Evolutionary conservation across 2,329 filamentous ascomycete species (phyloP), one percentile per base, ranked within the genome.

Genomic region (Erysiphe pulchra): DNA sequence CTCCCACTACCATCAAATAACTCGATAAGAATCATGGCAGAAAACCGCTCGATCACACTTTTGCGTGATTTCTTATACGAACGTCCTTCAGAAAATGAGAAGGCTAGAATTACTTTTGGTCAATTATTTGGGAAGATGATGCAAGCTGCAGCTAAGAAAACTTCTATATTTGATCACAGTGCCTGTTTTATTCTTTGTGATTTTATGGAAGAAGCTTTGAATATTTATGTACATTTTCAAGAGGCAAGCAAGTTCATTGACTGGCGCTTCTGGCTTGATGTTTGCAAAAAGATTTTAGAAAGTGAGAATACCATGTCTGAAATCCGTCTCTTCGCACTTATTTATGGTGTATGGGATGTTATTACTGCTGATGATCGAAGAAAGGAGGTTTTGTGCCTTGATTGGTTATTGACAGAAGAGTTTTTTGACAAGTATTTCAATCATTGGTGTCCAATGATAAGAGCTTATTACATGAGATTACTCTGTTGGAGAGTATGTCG

Each of bases 381-480:
- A 46, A 80, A 78, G 54, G 62, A 65, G 34, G 63, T 69, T 32
- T 58, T 81, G 20, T 80, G 75, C 52, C 54, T 78, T 20, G 67
- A 69, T 11, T 76, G 80, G 55, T 58, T 83, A 28, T 59, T 83
- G 38, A 65, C 71, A 36, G 68, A 70, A 24, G 62, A 68, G 6
- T 66, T 74, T 32, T 82, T 82, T 56, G 70, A 75, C 50, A 70
- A 68, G 50, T 70, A 75, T 49, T 83, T 82, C 58, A 77, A 71
- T 51, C 77, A 82, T 54, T 82, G 78, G 78, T 81, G 75, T 57
- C 76, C 78, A 0, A 82, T 82, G 78, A 75, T 82, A n/a, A 67
- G 78, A 52, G 72, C 77, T 20, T 82, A 81, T 60, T 82, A 71
- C 53, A 80, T 80, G 67, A 73, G 78, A 32, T 59, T 83, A 33